Conservation (phyloP, 176 grass and related monocot genomes). For the Cenchrus fungigraminus region DNA sequence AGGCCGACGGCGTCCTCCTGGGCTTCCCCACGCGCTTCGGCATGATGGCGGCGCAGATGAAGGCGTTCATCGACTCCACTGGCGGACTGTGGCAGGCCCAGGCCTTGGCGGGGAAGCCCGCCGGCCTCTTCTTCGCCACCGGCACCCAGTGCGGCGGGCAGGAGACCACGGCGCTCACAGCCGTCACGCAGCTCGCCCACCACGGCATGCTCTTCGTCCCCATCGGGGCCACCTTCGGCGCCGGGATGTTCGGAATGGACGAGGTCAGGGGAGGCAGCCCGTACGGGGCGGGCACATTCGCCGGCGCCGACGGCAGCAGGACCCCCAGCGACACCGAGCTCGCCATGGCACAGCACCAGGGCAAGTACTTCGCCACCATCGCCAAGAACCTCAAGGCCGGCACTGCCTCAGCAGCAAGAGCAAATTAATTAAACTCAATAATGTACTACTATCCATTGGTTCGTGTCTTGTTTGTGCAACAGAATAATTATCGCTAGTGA, state of each 20-base stretch:
- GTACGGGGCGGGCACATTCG: slow-evolving; percentile 45
- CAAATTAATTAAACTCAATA: no score
- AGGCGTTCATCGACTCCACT: slow-evolving; percentile 63
- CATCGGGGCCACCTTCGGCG: slow-evolving; percentile 40
- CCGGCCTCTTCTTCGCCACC: slow-evolving; percentile 45
- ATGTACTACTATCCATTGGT: no score
- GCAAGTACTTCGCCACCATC: slow-evolving; percentile 52
- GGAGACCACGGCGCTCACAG: slow-evolving; percentile 59
- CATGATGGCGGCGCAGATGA: slow-evolving; percentile 68
- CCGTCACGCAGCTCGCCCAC: slow-evolving; percentile 56
- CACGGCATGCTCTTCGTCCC: slow-evolving; percentile 72
- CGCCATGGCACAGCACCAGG: slow-evolving; percentile 44
- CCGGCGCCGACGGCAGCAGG: slow-evolving; percentile 33
- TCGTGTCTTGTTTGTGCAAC: no score
- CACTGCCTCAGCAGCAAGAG: no score
- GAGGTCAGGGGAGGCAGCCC: slow-evolving; percentile 58
- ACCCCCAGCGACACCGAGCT: slow-evolving; percentile 36
- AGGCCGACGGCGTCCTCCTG: slow-evolving; percentile 58
- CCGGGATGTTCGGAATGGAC: slow-evolving; percentile 51
- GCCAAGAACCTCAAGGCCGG: slow-evolving; percentile 55
- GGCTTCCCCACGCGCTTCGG: slow-evolving; percentile 65
- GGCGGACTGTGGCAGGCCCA: slow-evolving; percentile 58
- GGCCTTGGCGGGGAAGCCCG: slow-evolving; percentile 51
- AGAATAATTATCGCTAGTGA: no score
- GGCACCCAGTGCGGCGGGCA: slow-evolving; percentile 51